Conservation (phyloP, 192 early-diverging fungal species). For the Entomortierella beljakovae region DNA sequence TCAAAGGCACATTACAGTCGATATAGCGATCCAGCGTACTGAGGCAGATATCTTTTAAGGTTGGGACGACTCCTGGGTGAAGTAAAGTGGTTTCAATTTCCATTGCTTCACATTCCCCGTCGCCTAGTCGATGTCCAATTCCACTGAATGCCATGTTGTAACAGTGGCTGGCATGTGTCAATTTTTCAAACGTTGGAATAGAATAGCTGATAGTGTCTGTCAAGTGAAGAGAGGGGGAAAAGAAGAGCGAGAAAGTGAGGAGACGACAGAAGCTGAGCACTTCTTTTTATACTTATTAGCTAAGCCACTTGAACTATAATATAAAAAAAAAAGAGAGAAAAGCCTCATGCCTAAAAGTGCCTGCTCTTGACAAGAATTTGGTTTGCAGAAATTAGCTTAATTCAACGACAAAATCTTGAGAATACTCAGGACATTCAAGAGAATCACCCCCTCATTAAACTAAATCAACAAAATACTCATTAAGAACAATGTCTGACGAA, state of each 20-base stretch:
- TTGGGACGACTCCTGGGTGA: slow-evolving; percentile 11
- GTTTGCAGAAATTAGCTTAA: too few species aligned
- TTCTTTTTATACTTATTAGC: slow-evolving; percentile 6
- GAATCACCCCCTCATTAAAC: not conserved
- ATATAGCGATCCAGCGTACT: slow-evolving; percentile 41
- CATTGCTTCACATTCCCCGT: not conserved
- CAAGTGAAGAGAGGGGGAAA: not conserved
- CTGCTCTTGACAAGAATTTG: too few species aligned
- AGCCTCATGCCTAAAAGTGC: too few species aligned
- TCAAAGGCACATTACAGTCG: slow-evolving; percentile 27
- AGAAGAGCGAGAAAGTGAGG: not conserved
- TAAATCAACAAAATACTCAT: not conserved
- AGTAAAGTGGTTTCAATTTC: not conserved
- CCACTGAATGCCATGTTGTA: slow-evolving; percentile 38
- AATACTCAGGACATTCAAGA: not conserved
- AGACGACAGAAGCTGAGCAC: not conserved
- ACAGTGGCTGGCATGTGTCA: too few species aligned
- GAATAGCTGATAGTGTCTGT: not conserved
- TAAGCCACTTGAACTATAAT: slow-evolving; percentile 1
- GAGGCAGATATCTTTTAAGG: slow-evolving; percentile 37
- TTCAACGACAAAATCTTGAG: not conserved
- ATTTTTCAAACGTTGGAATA: not conserved
- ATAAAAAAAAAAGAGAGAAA: not conserved
- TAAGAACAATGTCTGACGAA: slow-evolving; percentile 29
- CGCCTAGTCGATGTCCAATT: slow-evolving; percentile 30